Evolutionary conservation across 805 yeast species (phyloP).

Genomic region (Teunomyces atbi): DNA sequence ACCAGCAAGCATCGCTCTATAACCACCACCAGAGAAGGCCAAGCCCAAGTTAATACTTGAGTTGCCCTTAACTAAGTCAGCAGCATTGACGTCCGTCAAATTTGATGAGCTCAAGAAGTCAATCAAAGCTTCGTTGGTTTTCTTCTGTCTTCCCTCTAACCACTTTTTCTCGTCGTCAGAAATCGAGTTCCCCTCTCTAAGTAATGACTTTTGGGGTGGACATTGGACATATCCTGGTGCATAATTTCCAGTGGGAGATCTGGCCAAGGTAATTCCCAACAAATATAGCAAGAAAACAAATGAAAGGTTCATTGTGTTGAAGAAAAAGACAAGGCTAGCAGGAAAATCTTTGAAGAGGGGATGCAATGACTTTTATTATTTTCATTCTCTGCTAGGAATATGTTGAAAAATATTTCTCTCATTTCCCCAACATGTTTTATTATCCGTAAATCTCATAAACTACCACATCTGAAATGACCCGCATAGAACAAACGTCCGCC

Average conservation of each 20-base stretch:
- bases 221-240: conserved; percentile 32
- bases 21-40: conserved; percentile 43
- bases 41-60: conserved; percentile 26
- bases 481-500: not conserved
- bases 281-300: not conserved
- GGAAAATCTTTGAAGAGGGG: not conserved
- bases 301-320: not conserved
- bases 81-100: conserved; percentile 21
- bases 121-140: conserved; percentile 22
- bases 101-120: conserved; percentile 22
- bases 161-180: conserved; percentile 25
- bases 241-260: conserved; percentile 24
- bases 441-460: not conserved
- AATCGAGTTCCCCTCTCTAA: conserved; percentile 26
- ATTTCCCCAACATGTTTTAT: not conserved
- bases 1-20: conserved; percentile 58
- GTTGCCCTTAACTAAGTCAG: conserved; percentile 16
- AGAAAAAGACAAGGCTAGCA: not conserved
- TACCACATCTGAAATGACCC: too few relatives aligned
- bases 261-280: conserved; percentile 9
- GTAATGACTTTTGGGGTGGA: conserved; percentile 17
- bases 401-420: not conserved
- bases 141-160: conserved; percentile 21
- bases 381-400: not conserved
- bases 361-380: not conserved